Percentiles rank a stretch among this genome's conserved stretches.
These are phyloP conservation scores for Ophiostoma angusticollis DNA, from an alignment of 2,329 filamentous ascomycete species.

Conservation along the genomic window DNA sequence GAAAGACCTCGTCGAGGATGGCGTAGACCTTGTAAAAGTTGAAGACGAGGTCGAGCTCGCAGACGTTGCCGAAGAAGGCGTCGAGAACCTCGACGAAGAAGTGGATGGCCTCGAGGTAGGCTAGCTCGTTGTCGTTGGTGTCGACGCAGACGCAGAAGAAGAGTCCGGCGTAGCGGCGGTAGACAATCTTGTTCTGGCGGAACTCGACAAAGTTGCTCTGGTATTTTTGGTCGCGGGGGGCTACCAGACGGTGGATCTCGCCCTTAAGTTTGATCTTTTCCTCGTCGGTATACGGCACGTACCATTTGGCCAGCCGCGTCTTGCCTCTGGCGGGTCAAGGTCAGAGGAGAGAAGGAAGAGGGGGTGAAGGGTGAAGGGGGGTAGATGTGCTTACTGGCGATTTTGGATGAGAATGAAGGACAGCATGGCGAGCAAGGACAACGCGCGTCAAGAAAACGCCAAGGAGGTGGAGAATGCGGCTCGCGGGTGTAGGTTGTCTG, in stretches of 20 bases:
- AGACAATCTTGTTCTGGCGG: constrained; percentile 91
- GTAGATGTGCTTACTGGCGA: constrained; percentile 56
- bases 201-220: constrained; percentile 99
- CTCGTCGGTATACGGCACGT: constrained; percentile 94
- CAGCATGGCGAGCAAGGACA: constrained; percentile 35
- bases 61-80: constrained; percentile 97
- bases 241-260: constrained; percentile 95
- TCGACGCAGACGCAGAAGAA: constrained; percentile 99
- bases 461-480: no score
- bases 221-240: constrained; percentile 96
- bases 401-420: constrained; percentile 88
- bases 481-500: no score
- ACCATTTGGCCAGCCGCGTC: constrained; percentile 97
- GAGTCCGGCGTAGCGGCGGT: constrained; percentile 89
- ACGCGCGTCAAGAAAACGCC: no score
- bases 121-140: constrained; percentile 96
- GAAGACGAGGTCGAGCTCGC: constrained; percentile 84
- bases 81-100: constrained; percentile 99
- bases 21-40: constrained; percentile 87
- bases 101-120: constrained; percentile 93
- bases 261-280: constrained; percentile 99
- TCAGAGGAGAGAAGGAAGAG: background rate
- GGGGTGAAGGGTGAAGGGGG: background rate
- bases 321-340: constrained; percentile 57
- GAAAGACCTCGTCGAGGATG: constrained; percentile 94